Percentiles rank a stretch among this genome's conserved stretches.
Conservation (phyloP, 306 rosid genomes). For the Hippophae tibetana region DNA sequence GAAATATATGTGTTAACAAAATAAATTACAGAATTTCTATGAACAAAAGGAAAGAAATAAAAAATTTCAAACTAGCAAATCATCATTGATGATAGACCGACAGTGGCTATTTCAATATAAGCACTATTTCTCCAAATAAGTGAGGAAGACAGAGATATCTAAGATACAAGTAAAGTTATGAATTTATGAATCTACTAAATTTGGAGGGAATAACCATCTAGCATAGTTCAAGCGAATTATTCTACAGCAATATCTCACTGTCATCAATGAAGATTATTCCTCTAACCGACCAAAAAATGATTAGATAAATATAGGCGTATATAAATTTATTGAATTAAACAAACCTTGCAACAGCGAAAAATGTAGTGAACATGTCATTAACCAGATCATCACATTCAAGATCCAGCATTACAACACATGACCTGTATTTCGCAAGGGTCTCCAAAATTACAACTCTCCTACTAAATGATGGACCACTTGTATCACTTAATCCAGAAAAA, state of each 20-base stretch:
- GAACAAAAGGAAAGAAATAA: too few species aligned
- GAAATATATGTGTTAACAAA: too few species aligned
- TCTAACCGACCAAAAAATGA: not conserved
- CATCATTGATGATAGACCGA: too few species aligned
- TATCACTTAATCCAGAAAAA: conserved; percentile 82
- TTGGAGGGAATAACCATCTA: not conserved
- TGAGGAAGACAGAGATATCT: not conserved
- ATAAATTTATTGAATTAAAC: conserved; percentile 12
- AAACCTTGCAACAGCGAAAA: conserved; percentile 85
- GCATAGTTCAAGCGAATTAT: conserved; percentile 2
- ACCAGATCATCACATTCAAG: conserved; percentile 96
- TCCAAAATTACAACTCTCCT: conserved; percentile 94
- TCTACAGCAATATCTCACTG: not conserved
- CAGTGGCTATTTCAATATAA: too few species aligned
- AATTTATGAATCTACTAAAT: not conserved
- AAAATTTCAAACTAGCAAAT: too few species aligned
- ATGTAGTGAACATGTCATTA: conserved; percentile 81
- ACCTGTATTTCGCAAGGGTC: conserved; percentile 95
- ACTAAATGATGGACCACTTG: conserved; percentile 84
- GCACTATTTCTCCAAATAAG: not conserved
- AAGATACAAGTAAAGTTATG: not conserved
- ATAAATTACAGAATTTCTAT: too few species aligned
- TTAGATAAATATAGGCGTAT: too few species aligned
- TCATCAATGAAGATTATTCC: conserved; percentile 4
- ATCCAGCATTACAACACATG: conserved; percentile 98